Evolutionary conservation across 805 yeast genomes (phyloP).

Genomic region (Yarrowia bubula): DNA sequence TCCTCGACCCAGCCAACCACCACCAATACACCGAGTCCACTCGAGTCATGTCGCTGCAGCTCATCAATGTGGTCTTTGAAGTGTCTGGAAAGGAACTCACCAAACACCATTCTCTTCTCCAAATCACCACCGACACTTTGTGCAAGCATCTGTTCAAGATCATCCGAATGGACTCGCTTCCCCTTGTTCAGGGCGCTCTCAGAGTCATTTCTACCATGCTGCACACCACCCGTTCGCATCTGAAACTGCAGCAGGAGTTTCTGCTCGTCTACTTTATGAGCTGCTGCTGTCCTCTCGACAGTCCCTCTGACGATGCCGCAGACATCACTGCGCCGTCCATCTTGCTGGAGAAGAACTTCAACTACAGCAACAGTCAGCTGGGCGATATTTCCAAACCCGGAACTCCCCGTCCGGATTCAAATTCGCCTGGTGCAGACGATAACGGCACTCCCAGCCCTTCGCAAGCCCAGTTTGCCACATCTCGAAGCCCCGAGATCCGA

Average conservation of each 20-base stretch:
- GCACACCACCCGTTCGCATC: slow-evolving; percentile 59
- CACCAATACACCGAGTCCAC: slow-evolving; percentile 84
- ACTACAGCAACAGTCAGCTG: neutral
- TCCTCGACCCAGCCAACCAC: slow-evolving; percentile 78
- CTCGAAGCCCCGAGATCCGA: slow-evolving; percentile 45
- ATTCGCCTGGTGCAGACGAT: slow-evolving; percentile 11
- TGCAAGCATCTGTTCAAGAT: slow-evolving; percentile 81
- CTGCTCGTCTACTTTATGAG: slow-evolving; percentile 42
- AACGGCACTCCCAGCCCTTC: slow-evolving; percentile 29
- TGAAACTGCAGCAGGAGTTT: slow-evolving; percentile 77
- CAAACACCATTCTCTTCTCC: slow-evolving; percentile 62
- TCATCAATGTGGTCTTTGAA: slow-evolving; percentile 77
- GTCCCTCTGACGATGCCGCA: slow-evolving; percentile 27
- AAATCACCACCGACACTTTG: slow-evolving; percentile 72
- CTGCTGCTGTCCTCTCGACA: slow-evolving; percentile 40
- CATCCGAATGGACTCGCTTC: slow-evolving; percentile 70
- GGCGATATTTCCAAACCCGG: slow-evolving; percentile 25
- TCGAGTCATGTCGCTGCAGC: slow-evolving; percentile 73
- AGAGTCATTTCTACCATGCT: slow-evolving; percentile 72
- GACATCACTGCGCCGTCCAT: slow-evolving; percentile 8
- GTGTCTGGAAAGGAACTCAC: slow-evolving; percentile 66
- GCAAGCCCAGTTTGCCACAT: slow-evolving; percentile 27
- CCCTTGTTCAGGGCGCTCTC: slow-evolving; percentile 70
- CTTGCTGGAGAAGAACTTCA: slow-evolving; percentile 9
- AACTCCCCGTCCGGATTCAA: slow-evolving; percentile 29